A percentile compares a stretch with the other conserved stretches of the same genome.
phyloP scores from a whole-genome alignment of 2,329 filamentous ascomycete genomes.

The Penicillium sp. region DNA sequence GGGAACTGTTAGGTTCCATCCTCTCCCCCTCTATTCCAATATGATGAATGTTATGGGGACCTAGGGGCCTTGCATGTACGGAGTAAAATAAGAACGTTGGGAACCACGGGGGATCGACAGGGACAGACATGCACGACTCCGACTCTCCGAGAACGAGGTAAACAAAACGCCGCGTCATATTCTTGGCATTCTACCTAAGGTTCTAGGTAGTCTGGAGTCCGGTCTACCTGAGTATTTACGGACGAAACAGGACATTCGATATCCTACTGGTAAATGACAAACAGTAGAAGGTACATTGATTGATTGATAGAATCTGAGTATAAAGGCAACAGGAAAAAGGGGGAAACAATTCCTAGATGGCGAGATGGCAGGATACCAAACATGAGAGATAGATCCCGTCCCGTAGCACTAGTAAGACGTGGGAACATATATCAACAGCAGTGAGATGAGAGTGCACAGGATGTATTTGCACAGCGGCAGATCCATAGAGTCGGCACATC shows the following conservation, averaged over 20 bases:
- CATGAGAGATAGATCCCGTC: slow-evolving; percentile 12
- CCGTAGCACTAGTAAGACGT: not conserved
- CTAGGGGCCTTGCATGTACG: not conserved
- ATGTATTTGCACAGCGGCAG: slow-evolving; percentile 2
- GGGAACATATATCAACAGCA: slow-evolving; percentile 7
- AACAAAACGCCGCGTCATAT: not conserved
- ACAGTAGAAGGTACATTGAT: slow-evolving; percentile 25
- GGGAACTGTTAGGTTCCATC: no score
- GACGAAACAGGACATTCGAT: not conserved
- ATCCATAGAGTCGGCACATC: slow-evolving; percentile 4
- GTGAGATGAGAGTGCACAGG: slow-evolving; percentile 3
- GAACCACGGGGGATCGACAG: slow-evolving; percentile 22
- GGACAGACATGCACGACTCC: slow-evolving; percentile 13
- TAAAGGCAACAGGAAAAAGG: slow-evolving; percentile 11
- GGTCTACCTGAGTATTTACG: not conserved
- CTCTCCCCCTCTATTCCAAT: not conserved
- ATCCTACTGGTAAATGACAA: not conserved
- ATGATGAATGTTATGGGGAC: no score
- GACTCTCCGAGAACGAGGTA: slow-evolving; percentile 8
- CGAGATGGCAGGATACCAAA: slow-evolving; percentile 20
- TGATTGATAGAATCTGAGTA: slow-evolving; percentile 22
- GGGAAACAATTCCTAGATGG: slow-evolving; percentile 14
- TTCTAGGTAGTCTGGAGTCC: no score
- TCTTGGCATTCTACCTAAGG: slow-evolving; percentile 8
- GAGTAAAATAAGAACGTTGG: not conserved